phyloP scores from a whole-genome alignment of 1,284 basidiomycete genomes.

The Boletus semigastroideus region DNA sequence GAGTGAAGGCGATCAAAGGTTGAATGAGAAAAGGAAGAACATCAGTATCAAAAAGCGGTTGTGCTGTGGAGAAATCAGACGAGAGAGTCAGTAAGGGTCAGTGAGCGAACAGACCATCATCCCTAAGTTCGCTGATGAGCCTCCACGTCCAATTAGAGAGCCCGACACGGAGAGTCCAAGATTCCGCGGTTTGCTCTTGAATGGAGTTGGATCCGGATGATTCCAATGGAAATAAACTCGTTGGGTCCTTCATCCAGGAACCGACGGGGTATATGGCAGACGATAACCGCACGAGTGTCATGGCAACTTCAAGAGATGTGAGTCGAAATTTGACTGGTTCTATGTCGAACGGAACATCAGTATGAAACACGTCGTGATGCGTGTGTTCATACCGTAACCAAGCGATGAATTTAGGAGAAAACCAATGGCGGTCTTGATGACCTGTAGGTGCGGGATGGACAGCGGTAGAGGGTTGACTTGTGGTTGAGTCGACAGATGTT shows the following conservation, averaged over 20 bases:
- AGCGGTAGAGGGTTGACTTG: constrained; percentile 47
- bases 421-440: constrained; percentile 78
- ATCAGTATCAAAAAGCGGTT: constrained; percentile 57
- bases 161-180: constrained; percentile 63
- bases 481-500: constrained; percentile 46
- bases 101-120: constrained; percentile 48
- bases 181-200: constrained; percentile 42
- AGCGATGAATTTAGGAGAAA: constrained; percentile 79
- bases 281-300: constrained; percentile 67
- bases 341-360: constrained; percentile 30
- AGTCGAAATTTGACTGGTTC: constrained; percentile 70
- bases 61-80: constrained; percentile 37
- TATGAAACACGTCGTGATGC: neutral
- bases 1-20: constrained; percentile 55
- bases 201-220: constrained; percentile 13
- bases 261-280: constrained; percentile 69
- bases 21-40: constrained; percentile 63
- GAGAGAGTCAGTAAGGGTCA: neutral
- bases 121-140: constrained; percentile 63
- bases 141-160: constrained; percentile 78
- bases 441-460: constrained; percentile 60
- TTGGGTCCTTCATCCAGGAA: constrained; percentile 47
- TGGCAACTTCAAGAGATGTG: constrained; percentile 62
- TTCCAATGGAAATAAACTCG: constrained; percentile 28
- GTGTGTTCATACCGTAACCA: constrained; percentile 58